A percentile compares a stretch with the other conserved stretches of the same genome.
phyloP scores from a whole-genome alignment of 2,329 filamentous ascomycete species.

The Pseudofabraea citricarpa region DNA sequence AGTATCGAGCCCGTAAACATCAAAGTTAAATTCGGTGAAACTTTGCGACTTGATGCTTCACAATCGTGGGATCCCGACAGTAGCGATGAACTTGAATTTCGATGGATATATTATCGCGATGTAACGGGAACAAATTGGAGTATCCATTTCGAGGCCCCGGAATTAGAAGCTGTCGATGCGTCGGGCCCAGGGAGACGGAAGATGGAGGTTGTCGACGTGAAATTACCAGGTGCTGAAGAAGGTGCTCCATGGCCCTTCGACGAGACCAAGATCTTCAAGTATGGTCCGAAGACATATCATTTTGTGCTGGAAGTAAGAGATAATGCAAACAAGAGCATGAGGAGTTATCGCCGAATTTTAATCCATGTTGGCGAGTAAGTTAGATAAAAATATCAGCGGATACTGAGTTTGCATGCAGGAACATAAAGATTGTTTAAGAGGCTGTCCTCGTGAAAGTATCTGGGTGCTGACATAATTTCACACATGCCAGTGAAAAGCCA shows the following conservation, averaged over 20 bases:
- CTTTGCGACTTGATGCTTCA: constrained; percentile 37
- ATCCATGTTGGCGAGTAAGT: constrained; percentile 20
- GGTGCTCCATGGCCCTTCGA: constrained; percentile 32
- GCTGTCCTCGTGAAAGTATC: background rate
- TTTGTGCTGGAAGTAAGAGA: constrained; percentile 45
- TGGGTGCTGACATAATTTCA: background rate
- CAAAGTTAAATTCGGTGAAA: constrained; percentile 29
- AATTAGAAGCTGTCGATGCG: constrained; percentile 26
- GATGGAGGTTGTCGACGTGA: constrained; percentile 30
- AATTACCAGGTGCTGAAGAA: constrained; percentile 34
- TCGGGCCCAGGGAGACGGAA: constrained; percentile 19
- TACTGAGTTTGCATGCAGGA: background rate
- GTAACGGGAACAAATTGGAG: constrained; percentile 37
- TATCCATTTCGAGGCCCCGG: constrained; percentile 33
- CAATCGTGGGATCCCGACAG: constrained; percentile 42
- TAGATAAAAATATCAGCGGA: background rate
- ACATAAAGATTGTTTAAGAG: background rate
- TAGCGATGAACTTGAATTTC: constrained; percentile 35
- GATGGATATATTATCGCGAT: constrained; percentile 45
- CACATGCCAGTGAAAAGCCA: no score
- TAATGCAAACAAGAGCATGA: constrained; percentile 37
- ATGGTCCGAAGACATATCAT: constrained; percentile 39
- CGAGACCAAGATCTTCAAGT: constrained; percentile 26
- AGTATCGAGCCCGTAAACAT: constrained; percentile 31
- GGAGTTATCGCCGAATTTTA: constrained; percentile 40